Conservation (phyloP, 192 early-diverging fungal species). For the Dissophora ornata region DNA sequence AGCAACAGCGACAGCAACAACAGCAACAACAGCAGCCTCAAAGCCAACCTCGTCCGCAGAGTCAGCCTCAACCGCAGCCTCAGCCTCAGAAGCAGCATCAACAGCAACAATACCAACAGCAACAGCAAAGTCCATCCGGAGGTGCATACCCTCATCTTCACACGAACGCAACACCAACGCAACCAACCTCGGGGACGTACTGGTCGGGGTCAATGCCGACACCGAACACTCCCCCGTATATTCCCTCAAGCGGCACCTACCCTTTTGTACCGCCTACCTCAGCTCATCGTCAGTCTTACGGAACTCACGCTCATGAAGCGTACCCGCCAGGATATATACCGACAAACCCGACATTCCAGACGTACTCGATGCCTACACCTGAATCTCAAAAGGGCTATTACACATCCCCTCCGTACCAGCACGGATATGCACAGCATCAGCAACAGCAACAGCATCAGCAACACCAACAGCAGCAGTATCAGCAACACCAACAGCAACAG, state of each 20-base stretch:
- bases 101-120: too few relatives aligned
- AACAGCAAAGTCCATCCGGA: not conserved
- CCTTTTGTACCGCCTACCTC: constrained; percentile 4
- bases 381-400: not conserved
- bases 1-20: too few relatives aligned
- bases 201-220: not conserved
- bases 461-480: not conserved
- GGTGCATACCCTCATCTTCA: not conserved
- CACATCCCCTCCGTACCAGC: not conserved
- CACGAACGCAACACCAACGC: not conserved
- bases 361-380: not conserved
- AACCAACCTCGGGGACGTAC: not conserved
- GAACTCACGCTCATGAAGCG: constrained; percentile 6
- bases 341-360: not conserved
- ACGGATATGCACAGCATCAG: not conserved
- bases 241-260: not conserved
- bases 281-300: not conserved
- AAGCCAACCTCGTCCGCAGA: not conserved
- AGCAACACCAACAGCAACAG: too few relatives aligned
- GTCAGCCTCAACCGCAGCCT: constrained; percentile 5
- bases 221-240: not conserved
- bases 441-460: constrained; percentile 4
- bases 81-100: constrained; percentile 21
- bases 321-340: too few relatives aligned
- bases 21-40: constrained; percentile 11